Evolutionary conservation across 2,329 filamentous ascomycete species (phyloP).

Genomic region (Aspergillus sp.): DNA sequence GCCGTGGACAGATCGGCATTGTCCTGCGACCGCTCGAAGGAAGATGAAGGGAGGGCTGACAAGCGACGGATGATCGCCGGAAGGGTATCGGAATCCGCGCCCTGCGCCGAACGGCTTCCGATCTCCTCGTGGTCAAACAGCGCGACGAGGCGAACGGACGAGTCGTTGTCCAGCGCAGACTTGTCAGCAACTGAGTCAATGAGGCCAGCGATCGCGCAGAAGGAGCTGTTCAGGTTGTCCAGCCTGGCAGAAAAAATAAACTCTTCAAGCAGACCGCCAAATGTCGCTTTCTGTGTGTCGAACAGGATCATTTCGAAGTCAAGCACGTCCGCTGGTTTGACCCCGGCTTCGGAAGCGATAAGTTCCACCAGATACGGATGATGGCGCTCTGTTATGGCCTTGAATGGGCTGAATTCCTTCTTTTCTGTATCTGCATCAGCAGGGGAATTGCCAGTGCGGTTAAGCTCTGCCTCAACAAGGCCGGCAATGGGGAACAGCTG

Average conservation of each 20-base stretch:
- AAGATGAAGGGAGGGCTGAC: constrained; percentile 61
- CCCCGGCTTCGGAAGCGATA: constrained; percentile 69
- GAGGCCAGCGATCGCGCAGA: constrained; percentile 77
- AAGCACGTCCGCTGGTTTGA: constrained; percentile 60
- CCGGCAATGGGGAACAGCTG: constrained; percentile 92
- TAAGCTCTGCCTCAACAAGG: constrained; percentile 77
- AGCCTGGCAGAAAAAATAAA: constrained; percentile 93
- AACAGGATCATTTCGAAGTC: constrained; percentile 98
- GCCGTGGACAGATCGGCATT: constrained; percentile 63
- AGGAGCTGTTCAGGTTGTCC: constrained; percentile 95
- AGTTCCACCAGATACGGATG: constrained; percentile 80
- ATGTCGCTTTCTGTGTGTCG: constrained; percentile 81
- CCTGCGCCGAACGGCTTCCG: constrained; percentile 83
- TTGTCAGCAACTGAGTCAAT: constrained; percentile 64
- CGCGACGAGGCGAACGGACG: constrained; percentile 78
- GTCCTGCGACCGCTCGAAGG: constrained; percentile 36
- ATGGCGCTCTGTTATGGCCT: constrained; percentile 70
- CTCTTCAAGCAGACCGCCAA: constrained; percentile 86
- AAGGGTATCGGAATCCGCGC: constrained; percentile 84
- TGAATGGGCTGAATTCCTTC: constrained; percentile 62
- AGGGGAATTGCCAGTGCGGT: constrained; percentile 51
- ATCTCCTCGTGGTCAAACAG: constrained; percentile 99
- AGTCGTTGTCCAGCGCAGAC: constrained; percentile 61
- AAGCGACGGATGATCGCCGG: constrained; percentile 79
- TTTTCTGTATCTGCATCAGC: constrained; percentile 30